phyloP scores from a whole-genome alignment of 2,329 filamentous ascomycete species.

The Verruconis gallopava region DNA sequence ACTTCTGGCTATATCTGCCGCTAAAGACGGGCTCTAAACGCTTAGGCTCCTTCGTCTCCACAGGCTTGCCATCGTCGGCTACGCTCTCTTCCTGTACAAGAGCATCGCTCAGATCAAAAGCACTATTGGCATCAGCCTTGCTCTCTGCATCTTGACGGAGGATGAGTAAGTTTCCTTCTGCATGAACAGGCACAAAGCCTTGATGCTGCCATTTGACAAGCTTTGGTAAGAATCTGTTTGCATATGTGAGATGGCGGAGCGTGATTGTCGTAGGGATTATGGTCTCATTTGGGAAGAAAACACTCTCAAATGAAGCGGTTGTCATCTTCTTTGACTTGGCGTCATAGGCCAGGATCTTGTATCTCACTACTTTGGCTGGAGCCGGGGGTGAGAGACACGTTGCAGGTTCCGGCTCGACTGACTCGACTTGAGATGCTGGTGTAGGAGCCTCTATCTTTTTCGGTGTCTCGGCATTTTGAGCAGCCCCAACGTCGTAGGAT shows the following conservation, averaged over 20 bases:
- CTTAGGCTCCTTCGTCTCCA: not conserved
- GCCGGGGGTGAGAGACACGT: not conserved
- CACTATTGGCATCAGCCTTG: not conserved
- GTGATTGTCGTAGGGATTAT: conserved; percentile 8
- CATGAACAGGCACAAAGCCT: conserved; percentile 5
- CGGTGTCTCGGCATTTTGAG: not conserved
- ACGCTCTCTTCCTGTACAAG: not conserved
- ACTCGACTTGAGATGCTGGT: too few species aligned
- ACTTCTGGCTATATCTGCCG: not conserved
- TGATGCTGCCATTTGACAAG: conserved; percentile 2
- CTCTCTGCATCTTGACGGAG: conserved; percentile 4
- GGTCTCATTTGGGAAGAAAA: not conserved
- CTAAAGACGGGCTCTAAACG: conserved; percentile 6
- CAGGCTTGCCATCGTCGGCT: not conserved
- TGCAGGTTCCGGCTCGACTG: not conserved
- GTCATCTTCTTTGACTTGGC: conserved; percentile 4
- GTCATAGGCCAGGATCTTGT: conserved; percentile 9
- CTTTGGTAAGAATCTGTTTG: conserved; percentile 8
- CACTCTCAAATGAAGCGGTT: not conserved
- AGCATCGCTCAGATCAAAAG: not conserved
- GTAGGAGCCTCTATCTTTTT: too few species aligned
- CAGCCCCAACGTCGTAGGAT: too few species aligned
- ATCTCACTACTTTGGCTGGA: not conserved
- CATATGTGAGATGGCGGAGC: conserved; percentile 3
- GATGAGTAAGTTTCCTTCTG: conserved; percentile 8